These are phyloP conservation scores for Eustoma russellianum DNA, from an alignment of 257 asterid species.

Conservation along the genomic window DNA sequence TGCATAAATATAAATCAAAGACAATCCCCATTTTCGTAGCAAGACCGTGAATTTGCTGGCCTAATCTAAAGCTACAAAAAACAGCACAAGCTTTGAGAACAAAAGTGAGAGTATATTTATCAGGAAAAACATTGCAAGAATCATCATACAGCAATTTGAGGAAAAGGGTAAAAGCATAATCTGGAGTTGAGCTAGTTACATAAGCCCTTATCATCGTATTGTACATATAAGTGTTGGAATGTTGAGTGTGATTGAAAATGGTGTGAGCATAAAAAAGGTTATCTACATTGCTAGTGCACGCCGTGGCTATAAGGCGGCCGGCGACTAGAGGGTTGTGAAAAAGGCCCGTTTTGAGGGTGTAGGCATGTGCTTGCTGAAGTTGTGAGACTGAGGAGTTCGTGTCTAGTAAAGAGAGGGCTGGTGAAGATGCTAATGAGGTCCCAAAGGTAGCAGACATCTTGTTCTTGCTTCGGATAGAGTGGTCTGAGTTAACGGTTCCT, in stretches of 20 bases:
- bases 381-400: neutral
- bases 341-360: slow-evolving; percentile 28
- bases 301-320: slow-evolving; percentile 28
- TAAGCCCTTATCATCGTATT: slow-evolving; percentile 28
- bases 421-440: neutral
- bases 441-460: neutral
- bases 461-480: slow-evolving; percentile 2
- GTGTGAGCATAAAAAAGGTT: slow-evolving; percentile 26
- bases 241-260: slow-evolving; percentile 17
- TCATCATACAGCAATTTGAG: slow-evolving; percentile 18
- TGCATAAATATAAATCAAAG: slow-evolving; percentile 21
- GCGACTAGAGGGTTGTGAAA: slow-evolving; percentile 18
- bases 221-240: slow-evolving; percentile 26
- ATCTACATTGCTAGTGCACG: slow-evolving; percentile 10
- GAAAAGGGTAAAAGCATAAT: slow-evolving; percentile 13
- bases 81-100: slow-evolving; percentile 31
- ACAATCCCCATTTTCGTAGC: slow-evolving; percentile 19
- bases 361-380: slow-evolving; percentile 31
- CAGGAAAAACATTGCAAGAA: slow-evolving; percentile 11
- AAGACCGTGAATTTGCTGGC: slow-evolving; percentile 23
- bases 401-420: no score
- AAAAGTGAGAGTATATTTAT: slow-evolving; percentile 31
- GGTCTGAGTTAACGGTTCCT: no score
- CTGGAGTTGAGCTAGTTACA: slow-evolving; percentile 19
- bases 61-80: slow-evolving; percentile 12